Percentiles rank a stretch among this genome's conserved stretches.
phyloP scores from a whole-genome alignment of 306 rosid species.

The Cucumis cinereus region DNA sequence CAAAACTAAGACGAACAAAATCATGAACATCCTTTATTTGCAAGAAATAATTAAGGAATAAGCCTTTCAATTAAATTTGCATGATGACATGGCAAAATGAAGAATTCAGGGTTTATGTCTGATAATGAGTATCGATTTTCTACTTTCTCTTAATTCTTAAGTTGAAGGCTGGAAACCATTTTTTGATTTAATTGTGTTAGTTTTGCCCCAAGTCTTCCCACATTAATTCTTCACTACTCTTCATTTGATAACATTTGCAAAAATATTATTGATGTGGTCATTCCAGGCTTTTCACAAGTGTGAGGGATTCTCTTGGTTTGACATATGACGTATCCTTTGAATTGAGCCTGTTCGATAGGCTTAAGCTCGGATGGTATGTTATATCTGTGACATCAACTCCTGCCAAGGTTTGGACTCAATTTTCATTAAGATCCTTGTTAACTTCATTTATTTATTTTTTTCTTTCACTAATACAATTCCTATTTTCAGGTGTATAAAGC shows the following conservation, averaged over 20 bases:
- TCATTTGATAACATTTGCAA: background rate
- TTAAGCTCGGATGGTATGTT: constrained; percentile 93
- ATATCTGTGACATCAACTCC: constrained; percentile 97
- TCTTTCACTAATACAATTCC: background rate
- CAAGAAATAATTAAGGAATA: background rate
- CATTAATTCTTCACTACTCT: background rate
- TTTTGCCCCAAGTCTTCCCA: background rate
- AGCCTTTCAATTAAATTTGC: background rate
- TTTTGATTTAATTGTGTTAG: background rate
- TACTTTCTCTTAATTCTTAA: background rate
- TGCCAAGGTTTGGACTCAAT: constrained; percentile 53
- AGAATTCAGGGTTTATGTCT: background rate
- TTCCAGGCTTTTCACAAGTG: constrained; percentile 86
- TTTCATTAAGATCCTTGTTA: constrained; percentile 5
- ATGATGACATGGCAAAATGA: background rate
- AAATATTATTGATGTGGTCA: constrained; percentile 9
- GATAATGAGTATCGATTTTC: background rate
- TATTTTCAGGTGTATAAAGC: constrained; percentile 78
- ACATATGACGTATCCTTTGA: constrained; percentile 95
- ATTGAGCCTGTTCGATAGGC: constrained; percentile 82
- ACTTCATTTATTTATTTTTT: background rate
- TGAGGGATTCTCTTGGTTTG: constrained; percentile 93
- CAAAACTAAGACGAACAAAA: background rate
- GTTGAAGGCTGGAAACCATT: background rate
- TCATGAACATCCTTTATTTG: background rate